Percentiles rank a stretch among this genome's conserved stretches.
Evolutionary conservation across 345 rosid genomes (phyloP).

Genomic region (Rubroshorea leprosula): DNA sequence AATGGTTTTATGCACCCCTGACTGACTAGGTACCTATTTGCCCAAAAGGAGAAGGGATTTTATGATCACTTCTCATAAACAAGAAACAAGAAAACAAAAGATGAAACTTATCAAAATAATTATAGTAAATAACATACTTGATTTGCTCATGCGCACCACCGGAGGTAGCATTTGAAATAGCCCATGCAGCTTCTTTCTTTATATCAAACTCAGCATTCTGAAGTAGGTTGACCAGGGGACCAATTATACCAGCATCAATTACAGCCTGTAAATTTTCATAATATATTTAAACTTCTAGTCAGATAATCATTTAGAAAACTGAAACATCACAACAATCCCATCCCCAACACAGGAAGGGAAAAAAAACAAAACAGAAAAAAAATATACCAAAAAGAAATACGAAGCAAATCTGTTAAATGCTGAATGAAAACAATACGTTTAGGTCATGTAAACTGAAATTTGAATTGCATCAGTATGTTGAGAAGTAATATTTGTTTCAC

Average conservation of each 20-base stretch:
- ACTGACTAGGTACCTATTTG: conserved; percentile 45
- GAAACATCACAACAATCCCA: background rate
- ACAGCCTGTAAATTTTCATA: conserved; percentile 41
- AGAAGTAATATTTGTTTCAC: too few species aligned
- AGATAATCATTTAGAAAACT: background rate
- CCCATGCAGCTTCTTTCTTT: conserved; percentile 98
- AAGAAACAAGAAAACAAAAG: background rate
- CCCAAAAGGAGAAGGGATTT: background rate
- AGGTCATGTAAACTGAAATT: too few species aligned
- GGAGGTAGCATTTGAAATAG: conserved; percentile 89
- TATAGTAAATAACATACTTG: conserved; percentile 68
- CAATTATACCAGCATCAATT: conserved; percentile 59
- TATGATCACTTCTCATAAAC: background rate
- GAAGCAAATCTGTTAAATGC: background rate
- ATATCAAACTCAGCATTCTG: conserved; percentile 83
- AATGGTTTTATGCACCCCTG: conserved; percentile 81
- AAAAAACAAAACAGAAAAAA: too few species aligned
- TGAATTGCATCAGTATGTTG: too few species aligned
- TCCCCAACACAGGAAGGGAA: background rate
- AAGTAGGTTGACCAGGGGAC: conserved; percentile 63
- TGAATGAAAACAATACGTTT: background rate
- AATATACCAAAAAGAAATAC: background rate
- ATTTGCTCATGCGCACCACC: conserved; percentile 86
- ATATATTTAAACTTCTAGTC: background rate
- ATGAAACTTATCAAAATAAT: background rate